Percentiles rank a stretch among this genome's conserved stretches.
These are phyloP conservation scores for Lactarius hengduanensis DNA, from an alignment of 768 basidiomycete genomes.

Conservation along the genomic window DNA sequence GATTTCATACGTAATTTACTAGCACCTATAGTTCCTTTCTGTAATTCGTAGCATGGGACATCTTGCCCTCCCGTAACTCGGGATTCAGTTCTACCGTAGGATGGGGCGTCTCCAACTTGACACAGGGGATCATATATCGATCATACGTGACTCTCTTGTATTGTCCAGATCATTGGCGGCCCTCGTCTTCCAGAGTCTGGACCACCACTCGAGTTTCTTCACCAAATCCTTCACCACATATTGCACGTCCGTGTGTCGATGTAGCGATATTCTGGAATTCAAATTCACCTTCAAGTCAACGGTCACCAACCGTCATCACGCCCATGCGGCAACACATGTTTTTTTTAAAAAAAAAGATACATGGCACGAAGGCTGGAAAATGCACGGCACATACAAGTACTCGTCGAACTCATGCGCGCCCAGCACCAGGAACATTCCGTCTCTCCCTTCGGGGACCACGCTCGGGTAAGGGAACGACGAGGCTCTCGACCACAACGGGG, in stretches of 20 bases:
- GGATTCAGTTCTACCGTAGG: too few species aligned
- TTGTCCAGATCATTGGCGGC: too few species aligned
- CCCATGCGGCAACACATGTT: slow-evolving; percentile 4
- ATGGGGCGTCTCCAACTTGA: too few species aligned
- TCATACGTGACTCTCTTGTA: too few species aligned
- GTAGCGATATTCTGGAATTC: neutral
- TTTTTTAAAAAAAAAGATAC: slow-evolving; percentile 22
- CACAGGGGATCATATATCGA: too few species aligned
- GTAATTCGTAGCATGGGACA: too few species aligned
- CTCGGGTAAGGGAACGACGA: slow-evolving; percentile 64
- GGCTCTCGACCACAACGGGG: slow-evolving; percentile 64
- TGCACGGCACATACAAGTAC: slow-evolving; percentile 9
- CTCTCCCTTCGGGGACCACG: slow-evolving; percentile 72
- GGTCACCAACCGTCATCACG: neutral
- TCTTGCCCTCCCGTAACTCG: too few species aligned
- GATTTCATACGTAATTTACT: too few species aligned
- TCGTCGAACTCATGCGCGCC: slow-evolving; percentile 39
- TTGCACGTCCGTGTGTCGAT: neutral
- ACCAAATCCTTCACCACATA: neutral
- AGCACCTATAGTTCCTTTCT: too few species aligned
- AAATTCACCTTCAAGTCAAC: neutral
- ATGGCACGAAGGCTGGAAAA: slow-evolving; percentile 13
- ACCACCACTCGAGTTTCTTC: neutral
- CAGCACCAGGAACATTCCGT: slow-evolving; percentile 81
- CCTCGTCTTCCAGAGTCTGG: neutral